Evolutionary conservation across 169 alveolate species (phyloP), one percentile per base, ranked within the genome.

Genomic region (Plasmodium gonderi): DNA sequence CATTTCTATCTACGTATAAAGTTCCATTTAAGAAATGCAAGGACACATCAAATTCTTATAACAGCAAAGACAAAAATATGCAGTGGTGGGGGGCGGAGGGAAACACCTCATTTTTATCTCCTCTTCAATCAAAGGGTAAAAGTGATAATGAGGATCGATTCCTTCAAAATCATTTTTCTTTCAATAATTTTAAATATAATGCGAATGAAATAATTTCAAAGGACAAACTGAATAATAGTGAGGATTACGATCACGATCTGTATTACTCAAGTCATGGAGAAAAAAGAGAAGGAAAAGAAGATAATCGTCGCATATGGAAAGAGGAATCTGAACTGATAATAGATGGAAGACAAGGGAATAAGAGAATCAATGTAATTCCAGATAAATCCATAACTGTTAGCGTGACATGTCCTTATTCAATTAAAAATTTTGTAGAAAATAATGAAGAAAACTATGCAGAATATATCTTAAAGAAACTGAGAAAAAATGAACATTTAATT

Each of bases 401-500:
- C n/a, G 31, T 40, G 17, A n/a, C 77, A 12, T 75, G 80, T 33
- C 93, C 93, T 8, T 85, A 49, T 85, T 17, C 93, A 2, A 60
- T 85, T 33, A 85, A 54, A 76, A 51, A 75, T 11, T 74, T 85
- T 33, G 20, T 85, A 1, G 47, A 85, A 14, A 17, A 44, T 1
- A 82, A n/a, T 69, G 93, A 87, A 40, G 89, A 77, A 77, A 51
- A 44, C 2, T 54, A 65, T n/a, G 26, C 42, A 23, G 93, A 87
- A 54, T 17, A 60, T 31, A 90, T 90, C 14, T 38, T 90, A 17
- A 51, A 90, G 7, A 64, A 14, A 12, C 33, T 90, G 33, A 40
- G 94, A 51, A 44, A 51, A 17, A 44, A 90, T 29, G 94, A 90
- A 69, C 69, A 90, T 69, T 14, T 78, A 45, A 54, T 8, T 31